Evolutionary conservation across 2,329 filamentous ascomycete species (phyloP), one percentile per base, ranked within the genome.

Genomic region (Pseudogymnoascus sp.): DNA sequence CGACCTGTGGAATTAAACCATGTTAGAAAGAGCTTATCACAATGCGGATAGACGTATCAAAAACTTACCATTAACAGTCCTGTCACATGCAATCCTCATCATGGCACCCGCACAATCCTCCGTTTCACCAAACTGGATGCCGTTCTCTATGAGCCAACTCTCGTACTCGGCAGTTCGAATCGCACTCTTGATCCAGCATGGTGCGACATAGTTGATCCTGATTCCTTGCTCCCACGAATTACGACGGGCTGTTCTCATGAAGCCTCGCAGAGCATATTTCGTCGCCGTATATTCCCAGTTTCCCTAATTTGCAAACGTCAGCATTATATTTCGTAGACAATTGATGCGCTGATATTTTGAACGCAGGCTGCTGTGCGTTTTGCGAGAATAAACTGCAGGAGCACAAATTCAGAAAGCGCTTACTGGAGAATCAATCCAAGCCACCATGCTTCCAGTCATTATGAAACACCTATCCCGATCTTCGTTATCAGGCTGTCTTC

Each of bases 401-500:
- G 39, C 6, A 28, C 8, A 14, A 15, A 15, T 30, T 9, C 4
- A 9, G 14, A 15, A 18, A 66, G 71, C 72, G 37, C 73, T 73
- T 14, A 75, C 73, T 22, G 75, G 75, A 6, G 74, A 74, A 62
- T 81, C 79, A 53, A 79, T 74, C 66, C 74, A 81, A 0, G 73
- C 75, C 0, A 77, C 77, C 67, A 81, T 74, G 60, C 75, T 78
- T 3, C 76, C 76, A 0, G 75, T 79, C 20, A 81, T 75, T 57
- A 81, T 77, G 37, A 82, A 75, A 61, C 77, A 78, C 1, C 78
- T 73, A 61, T 80, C 77, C 6, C 74, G 68, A 0, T 74, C 71
- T 0, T 71, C 66, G 0, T 64, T 69, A 14, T 74, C 72, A 0
- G 75, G 74, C 60, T 69, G 66, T 18, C 8, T 71, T 1, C 76